phyloP scores from a whole-genome alignment of 345 rosid species.

The Xanthoceras sorbifolium region DNA sequence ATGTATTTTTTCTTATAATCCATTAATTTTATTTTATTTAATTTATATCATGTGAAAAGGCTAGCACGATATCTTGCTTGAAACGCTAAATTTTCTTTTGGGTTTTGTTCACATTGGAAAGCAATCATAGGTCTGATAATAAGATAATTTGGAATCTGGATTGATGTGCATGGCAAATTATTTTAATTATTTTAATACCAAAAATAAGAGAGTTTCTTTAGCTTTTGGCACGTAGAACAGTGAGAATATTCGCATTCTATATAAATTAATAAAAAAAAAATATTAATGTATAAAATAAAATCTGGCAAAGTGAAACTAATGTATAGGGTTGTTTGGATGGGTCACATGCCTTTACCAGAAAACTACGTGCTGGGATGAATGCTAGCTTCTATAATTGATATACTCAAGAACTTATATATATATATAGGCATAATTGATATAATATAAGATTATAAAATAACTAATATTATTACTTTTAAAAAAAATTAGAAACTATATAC shows the following conservation, averaged over 20 bases:
- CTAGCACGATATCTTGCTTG: background rate
- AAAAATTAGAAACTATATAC: background rate
- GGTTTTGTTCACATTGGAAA: constrained; percentile 1
- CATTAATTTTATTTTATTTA: background rate
- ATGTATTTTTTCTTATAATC: background rate
- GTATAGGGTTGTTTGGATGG: background rate
- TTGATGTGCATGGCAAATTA: background rate
- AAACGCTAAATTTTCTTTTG: background rate
- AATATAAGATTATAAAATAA: no score
- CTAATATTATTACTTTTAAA: no score
- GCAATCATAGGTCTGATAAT: constrained; percentile 8
- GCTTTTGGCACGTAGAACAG: constrained; percentile 10
- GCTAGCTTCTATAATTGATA: background rate
- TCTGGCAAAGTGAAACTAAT: background rate
- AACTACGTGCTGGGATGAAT: constrained; percentile 20
- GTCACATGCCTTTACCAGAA: constrained; percentile 12
- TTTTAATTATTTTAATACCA: no score
- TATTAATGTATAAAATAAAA: no score
- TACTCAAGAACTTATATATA: background rate
- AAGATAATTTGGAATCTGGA: constrained; percentile 11
- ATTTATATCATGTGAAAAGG: background rate
- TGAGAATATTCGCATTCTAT: constrained; percentile 4
- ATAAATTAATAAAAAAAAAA: no score
- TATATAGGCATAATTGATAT: no score
- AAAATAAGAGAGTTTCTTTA: background rate